Conservation (phyloP, 2,329 filamentous ascomycete genomes). For the Fusarium protoensiforme region DNA sequence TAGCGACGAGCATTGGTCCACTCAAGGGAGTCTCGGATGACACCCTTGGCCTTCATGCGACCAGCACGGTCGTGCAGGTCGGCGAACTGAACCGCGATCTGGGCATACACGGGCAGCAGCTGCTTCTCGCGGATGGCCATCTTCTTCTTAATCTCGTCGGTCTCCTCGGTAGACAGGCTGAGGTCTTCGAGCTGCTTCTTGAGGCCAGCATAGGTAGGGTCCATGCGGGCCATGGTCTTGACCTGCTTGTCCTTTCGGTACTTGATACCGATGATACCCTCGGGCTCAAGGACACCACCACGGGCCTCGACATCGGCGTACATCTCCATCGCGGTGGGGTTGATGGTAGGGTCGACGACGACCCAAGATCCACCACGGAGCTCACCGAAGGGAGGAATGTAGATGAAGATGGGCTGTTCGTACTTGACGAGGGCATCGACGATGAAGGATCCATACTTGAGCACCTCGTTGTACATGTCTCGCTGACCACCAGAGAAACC, state of each 20-base stretch:
- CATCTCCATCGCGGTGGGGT: conserved; percentile 98
- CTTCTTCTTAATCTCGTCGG: conserved; percentile 82
- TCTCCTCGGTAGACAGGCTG: conserved; percentile 76
- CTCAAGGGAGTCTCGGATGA: conserved; percentile 83
- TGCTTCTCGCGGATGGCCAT: conserved; percentile 88
- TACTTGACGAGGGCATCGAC: conserved; percentile 98
- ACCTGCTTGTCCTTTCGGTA: conserved; percentile 98
- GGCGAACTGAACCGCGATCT: conserved; percentile 96
- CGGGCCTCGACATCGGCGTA: conserved; percentile 96
- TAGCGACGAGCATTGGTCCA: conserved; percentile 93
- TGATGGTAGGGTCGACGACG: conserved; percentile 98
- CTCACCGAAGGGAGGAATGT: conserved; percentile 96
- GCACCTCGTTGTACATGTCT: conserved; percentile 99
- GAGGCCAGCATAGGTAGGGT: conserved; percentile 83
- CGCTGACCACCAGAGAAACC: conserved; percentile 99
- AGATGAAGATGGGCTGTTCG: conserved; percentile 98
- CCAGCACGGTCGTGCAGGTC: conserved; percentile 97
- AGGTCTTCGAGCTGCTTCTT: conserved; percentile 77
- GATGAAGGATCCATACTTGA: conserved; percentile 99
- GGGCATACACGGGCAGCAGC: conserved; percentile 90
- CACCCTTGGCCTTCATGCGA: conserved; percentile 98
- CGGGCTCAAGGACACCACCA: conserved; percentile 96
- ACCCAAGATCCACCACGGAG: conserved; percentile 99
- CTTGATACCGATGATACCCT: conserved; percentile 99
- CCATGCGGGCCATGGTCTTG: conserved; percentile 95